phyloP scores from a whole-genome alignment of 2,329 filamentous ascomycete species.

The Sarocladiaceae sp. region DNA sequence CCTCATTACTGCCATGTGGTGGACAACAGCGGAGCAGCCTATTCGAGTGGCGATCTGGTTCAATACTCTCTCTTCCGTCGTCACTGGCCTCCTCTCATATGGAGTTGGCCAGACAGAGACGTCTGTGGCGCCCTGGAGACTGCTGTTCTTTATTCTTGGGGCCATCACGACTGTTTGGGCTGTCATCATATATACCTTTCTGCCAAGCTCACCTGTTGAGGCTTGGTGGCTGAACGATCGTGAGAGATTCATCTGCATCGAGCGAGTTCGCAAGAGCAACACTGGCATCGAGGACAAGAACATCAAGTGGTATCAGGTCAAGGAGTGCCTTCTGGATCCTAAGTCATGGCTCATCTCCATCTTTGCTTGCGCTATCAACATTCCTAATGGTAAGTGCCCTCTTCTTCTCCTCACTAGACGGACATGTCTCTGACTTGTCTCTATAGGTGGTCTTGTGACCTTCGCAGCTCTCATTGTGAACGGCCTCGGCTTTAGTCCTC shows the following conservation, averaged over 20 bases:
- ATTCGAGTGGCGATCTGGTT: neutral
- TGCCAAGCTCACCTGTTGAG: conserved; percentile 7
- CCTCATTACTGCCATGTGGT: neutral
- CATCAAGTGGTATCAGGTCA: conserved; percentile 54
- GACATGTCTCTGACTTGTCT: too few relatives aligned
- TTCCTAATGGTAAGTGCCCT: conserved; percentile 68
- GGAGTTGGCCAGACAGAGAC: neutral
- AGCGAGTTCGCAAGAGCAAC: conserved; percentile 55
- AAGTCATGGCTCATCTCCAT: conserved; percentile 61
- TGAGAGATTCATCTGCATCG: conserved; percentile 41
- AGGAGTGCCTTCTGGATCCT: conserved; percentile 52
- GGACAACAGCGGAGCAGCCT: neutral
- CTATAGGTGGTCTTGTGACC: conserved; percentile 64
- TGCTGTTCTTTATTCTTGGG: neutral
- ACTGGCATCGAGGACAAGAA: conserved; percentile 40
- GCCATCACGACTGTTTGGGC: neutral
- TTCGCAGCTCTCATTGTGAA: conserved; percentile 70
- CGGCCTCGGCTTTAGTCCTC: conserved; percentile 62
- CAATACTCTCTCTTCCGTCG: neutral
- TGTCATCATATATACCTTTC: neutral
- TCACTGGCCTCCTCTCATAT: neutral
- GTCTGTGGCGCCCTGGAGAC: neutral
- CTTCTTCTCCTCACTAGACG: too few relatives aligned
- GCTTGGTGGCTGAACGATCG: neutral
- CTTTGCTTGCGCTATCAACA: conserved; percentile 31